These are phyloP conservation scores for Populus euphratica DNA, from an alignment of 345 rosid species.

Conservation along the genomic window DNA sequence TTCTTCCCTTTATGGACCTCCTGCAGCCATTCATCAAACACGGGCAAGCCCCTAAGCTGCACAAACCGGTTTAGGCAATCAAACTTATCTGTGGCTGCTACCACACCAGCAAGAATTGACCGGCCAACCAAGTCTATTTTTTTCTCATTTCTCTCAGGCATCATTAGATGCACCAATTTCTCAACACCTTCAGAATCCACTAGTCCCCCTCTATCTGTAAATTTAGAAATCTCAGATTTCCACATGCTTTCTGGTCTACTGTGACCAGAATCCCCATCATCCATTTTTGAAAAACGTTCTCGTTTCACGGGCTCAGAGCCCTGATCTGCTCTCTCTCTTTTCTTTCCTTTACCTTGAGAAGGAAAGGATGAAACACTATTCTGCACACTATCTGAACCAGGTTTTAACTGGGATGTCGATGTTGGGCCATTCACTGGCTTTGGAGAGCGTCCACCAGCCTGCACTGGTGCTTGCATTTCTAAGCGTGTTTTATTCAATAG, in stretches of 20 bases:
- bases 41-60: slow-evolving; percentile 75
- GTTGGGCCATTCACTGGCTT: slow-evolving; percentile 71
- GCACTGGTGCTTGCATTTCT: slow-evolving; percentile 81
- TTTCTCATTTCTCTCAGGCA: slow-evolving; percentile 59
- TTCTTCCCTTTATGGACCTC: slow-evolving; percentile 84
- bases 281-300: slow-evolving; percentile 53
- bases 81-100: slow-evolving; percentile 72
- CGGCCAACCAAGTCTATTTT: slow-evolving; percentile 65
- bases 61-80: slow-evolving; percentile 79
- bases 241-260: slow-evolving; percentile 49
- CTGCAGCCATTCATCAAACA: slow-evolving; percentile 95
- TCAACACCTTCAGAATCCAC: slow-evolving; percentile 77
- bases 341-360: slow-evolving; percentile 82
- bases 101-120: slow-evolving; percentile 60
- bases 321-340: slow-evolving; percentile 85
- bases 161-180: slow-evolving; percentile 73
- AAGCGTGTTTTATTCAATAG: slow-evolving; percentile 56
- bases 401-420: slow-evolving; percentile 64
- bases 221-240: slow-evolving; percentile 63
- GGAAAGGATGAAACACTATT: slow-evolving; percentile 49
- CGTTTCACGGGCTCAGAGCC: slow-evolving; percentile 62
- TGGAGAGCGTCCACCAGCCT: slow-evolving; percentile 79
- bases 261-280: slow-evolving; percentile 57
- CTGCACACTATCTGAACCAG: slow-evolving; percentile 62
- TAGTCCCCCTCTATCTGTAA: slow-evolving; percentile 77